Base-by-base conservation (phyloP, 2,329 filamentous ascomycete species). In the Pyrenochaeta sp. region DNA sequence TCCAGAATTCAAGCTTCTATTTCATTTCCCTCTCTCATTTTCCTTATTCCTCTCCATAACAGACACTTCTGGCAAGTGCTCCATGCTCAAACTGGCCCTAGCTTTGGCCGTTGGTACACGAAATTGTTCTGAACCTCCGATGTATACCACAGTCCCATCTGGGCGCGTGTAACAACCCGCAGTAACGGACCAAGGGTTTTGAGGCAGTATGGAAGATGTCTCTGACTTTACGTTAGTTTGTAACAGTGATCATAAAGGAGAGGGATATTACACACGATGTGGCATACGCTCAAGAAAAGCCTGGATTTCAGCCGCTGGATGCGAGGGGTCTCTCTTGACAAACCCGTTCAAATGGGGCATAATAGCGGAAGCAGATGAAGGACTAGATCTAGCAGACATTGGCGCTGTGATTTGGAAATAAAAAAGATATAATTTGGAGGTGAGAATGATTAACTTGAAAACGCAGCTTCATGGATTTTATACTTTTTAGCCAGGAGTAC, bases 171-270 rank as follows among this genome's bases (percentile, higher is more conserved):
- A 61, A 27, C 9, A 15, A 12, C 58, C 58, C 6, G 47, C 25
- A 15, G 54, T 12, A 2, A 55, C 37, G 19, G 51, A 22, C 58
- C 58, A 61, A 4, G 54, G 58, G 27, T n/a, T 61, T 10, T 55
- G 43, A 1, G 58, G 54, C 5, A 61, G 39, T 36, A 15, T 9
- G 28, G n/a, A 48, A 10, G 13, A n/a, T 32, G 12, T 10, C 2
- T 2, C 40, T 46, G 30, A 13, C 34, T 54, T 39, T 13, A 28
- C 19, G 12, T 13, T 36, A 13, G 6, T 30, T n/a, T 24, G 10
- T 3, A 3, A 10, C 32, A 13, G 7, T 36, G 8, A 13, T 10
- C 32, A 10, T 3, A 36, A 36, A 52, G 30, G n/a, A 30, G n/a
- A 10, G 19, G 15, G 13, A 25, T 5, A 30, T 36, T 8, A 19